phyloP scores from a whole-genome alignment of 106 monocot species.

The Vanilla planifolia region DNA sequence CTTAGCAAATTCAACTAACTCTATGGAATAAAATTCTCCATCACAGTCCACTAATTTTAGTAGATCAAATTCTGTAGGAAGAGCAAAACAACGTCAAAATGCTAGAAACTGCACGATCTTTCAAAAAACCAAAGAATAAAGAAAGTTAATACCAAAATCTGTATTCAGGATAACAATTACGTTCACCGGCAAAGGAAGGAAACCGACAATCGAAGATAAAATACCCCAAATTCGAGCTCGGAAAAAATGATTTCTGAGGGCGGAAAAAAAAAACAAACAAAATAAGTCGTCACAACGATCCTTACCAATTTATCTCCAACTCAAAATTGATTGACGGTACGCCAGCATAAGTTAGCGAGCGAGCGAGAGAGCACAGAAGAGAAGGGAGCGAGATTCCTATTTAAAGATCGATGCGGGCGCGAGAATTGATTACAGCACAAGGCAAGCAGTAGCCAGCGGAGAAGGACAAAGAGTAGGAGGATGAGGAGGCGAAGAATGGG shows the following conservation, averaged over 20 bases:
- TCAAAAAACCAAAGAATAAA: too few relatives aligned
- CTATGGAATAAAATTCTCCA: too few relatives aligned
- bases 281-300: background rate
- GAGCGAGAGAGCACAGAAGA: background rate
- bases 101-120: too few relatives aligned
- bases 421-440: conserved; percentile 24
- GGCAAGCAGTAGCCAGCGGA: conserved; percentile 7
- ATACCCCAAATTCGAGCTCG: conserved; percentile 1
- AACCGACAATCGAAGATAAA: too few relatives aligned
- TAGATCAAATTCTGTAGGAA: too few relatives aligned
- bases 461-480: conserved; percentile 3
- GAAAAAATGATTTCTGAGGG: conserved; percentile 1
- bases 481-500: conserved; percentile 7
- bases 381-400: background rate
- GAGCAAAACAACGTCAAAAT: too few relatives aligned
- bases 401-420: background rate
- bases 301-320: background rate
- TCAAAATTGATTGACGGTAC: background rate
- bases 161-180: too few relatives aligned
- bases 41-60: too few relatives aligned
- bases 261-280: background rate
- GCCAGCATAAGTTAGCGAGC: background rate
- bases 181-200: too few relatives aligned
- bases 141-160: too few relatives aligned
- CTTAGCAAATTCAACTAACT: too few relatives aligned